A percentile compares a stretch with the other conserved stretches of the same genome.
These are phyloP conservation scores for Flaveria floridana DNA, from an alignment of 140 eudicot species.

Conservation along the genomic window DNA sequence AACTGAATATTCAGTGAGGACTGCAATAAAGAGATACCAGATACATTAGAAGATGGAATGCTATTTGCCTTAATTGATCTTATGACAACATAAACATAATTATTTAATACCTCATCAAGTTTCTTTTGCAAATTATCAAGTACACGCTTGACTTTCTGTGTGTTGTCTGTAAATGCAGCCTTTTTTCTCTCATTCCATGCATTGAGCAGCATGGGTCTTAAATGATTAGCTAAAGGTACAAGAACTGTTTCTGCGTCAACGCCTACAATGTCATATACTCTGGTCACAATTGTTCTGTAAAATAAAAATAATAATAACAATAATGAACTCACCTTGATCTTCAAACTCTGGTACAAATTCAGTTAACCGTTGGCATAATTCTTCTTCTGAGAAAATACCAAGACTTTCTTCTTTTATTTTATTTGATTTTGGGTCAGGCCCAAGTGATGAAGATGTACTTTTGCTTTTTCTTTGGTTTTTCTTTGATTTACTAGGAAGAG, in stretches of 20 bases:
- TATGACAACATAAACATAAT: background rate
- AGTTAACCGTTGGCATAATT: constrained; percentile 50
- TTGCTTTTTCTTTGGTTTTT: constrained; percentile 82
- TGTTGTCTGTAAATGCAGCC: constrained; percentile 73
- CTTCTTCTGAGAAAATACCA: constrained; percentile 65
- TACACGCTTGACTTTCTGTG: constrained; percentile 62
- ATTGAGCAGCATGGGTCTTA: constrained; percentile 87
- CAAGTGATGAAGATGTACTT: constrained; percentile 43
- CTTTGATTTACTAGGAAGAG: constrained; percentile 63
- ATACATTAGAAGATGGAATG: constrained; percentile 16
- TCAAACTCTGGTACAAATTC: constrained; percentile 78
- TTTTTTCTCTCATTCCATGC: constrained; percentile 85
- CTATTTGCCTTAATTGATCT: constrained; percentile 3
- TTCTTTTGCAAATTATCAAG: constrained; percentile 77
- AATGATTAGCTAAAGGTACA: constrained; percentile 61
- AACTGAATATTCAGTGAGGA: constrained; percentile 72
- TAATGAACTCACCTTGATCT: constrained; percentile 67
- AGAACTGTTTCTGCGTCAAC: constrained; percentile 71
- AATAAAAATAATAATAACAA: background rate
- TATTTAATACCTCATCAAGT: constrained; percentile 74
- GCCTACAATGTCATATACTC: constrained; percentile 47
- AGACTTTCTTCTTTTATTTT: constrained; percentile 47
- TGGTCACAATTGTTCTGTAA: constrained; percentile 19
- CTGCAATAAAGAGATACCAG: constrained; percentile 45
- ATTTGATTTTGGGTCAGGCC: constrained; percentile 58